Base-by-base conservation (phyloP, 495 filamentous ascomycete genomes). In the Glutinoglossum americanum region DNA sequence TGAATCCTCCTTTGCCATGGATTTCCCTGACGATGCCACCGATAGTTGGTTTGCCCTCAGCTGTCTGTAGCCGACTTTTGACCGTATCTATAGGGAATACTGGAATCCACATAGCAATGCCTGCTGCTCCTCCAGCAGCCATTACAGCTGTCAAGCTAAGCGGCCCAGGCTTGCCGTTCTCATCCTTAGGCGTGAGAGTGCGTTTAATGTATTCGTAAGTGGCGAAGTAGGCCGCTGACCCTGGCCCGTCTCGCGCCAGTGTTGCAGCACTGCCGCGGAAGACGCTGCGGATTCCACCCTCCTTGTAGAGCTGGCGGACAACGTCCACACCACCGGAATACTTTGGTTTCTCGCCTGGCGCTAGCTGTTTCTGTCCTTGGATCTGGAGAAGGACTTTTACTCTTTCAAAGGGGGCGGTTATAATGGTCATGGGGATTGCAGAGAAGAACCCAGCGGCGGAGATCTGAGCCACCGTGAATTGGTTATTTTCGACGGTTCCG, bases 381-480 rank as follows among this genome's bases (percentile, higher is more conserved):
- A 97, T 94, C 70, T 98, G 92, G 2, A 98, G 81, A 53, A 97
- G 87, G 19, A 98, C 89, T 73, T 98, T 98, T 62, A 98, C 89
- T 61, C 92, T 89, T 78, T 98, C 92, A 64, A 98, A 96, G 58
- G 93, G 92, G 0, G 93, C 92, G 3, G 92, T 97, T 72, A 98
- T 96, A 68, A 88, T 68, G 0, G 93, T 98, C 89, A 94, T 94
- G 62, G 92, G 92, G 60, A 98, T 87, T 51, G 92, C 92, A 63
- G 85, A 90, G 80, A 98, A 95, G 80, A 95, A 95, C 56, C 92
- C 92, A 13, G 92, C 92, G 26, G 85, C 78, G 30, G 87, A 88
- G 73, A 93, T 83, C 69, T 97, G 92, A 26, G 76, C 84, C 65
- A 95, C 85, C 23, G 81, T 82, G 70, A 85, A 81, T 47, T 68